Percentiles rank a stretch among this genome's conserved stretches.
Conservation (phyloP, 1,284 basidiomycete genomes). For the Tetrapyrgos nigripes region DNA sequence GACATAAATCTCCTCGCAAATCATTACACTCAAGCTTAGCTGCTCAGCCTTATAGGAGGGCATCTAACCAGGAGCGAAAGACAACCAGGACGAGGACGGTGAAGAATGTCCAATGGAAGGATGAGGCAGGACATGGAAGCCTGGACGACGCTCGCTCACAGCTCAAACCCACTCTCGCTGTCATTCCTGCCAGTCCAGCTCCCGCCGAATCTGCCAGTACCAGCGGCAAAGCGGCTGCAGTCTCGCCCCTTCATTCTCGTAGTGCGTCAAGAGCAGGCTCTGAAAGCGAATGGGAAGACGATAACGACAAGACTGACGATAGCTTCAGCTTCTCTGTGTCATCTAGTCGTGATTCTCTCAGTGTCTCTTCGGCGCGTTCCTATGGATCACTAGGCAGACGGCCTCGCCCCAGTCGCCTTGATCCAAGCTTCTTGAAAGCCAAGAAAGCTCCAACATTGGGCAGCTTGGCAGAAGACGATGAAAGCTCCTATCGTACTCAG, state of each 20-base stretch:
- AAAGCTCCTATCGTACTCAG: conserved; percentile 48
- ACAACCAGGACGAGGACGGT: conserved; percentile 57
- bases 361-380: conserved; percentile 35
- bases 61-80: conserved; percentile 67
- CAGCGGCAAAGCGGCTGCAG: conserved; percentile 24
- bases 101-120: conserved; percentile 90
- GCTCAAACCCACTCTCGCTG: conserved; percentile 25
- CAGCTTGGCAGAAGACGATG: conserved; percentile 76
- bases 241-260: conserved; percentile 31
- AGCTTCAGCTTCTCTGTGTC: conserved; percentile 60
- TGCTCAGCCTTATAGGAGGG: conserved; percentile 64
- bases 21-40: conserved; percentile 71
- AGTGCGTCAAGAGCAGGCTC: conserved; percentile 58
- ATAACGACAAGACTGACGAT: conserved; percentile 81
- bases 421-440: conserved; percentile 71
- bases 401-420: conserved; percentile 67
- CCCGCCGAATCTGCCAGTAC: conserved; percentile 29
- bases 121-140: conserved; percentile 85
- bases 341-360: conserved; percentile 36
- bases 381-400: conserved; percentile 42
- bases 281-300: conserved; percentile 90
- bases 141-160: conserved; percentile 68
- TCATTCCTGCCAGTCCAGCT: conserved; percentile 51
- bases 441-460: conserved; percentile 58
- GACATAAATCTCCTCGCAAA: conserved; percentile 68